A percentile compares a stretch with the other conserved stretches of the same genome.
Conservation (phyloP, 768 basidiomycete genomes). For the Suillus weaverae region DNA sequence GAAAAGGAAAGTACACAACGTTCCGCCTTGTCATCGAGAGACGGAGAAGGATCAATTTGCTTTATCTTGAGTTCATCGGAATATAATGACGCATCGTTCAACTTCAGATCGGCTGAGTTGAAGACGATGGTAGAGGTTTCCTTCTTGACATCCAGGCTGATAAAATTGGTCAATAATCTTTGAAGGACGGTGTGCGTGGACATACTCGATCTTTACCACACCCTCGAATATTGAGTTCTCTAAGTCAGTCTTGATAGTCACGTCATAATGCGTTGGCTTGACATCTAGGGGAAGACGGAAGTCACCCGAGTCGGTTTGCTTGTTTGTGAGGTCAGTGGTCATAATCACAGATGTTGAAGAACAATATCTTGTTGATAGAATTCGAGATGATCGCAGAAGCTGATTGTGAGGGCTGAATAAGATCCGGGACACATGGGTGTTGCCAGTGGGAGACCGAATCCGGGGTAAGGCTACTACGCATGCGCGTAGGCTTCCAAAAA, state of each 20-base stretch:
- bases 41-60: constrained; percentile 45
- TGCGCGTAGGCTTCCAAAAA: constrained; percentile 10
- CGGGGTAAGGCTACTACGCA: constrained; percentile 3
- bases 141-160: constrained; percentile 61
- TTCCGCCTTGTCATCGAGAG: constrained; percentile 62
- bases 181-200: constrained; percentile 9
- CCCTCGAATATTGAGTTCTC: constrained; percentile 75
- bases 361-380: constrained; percentile 3
- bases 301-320: constrained; percentile 7
- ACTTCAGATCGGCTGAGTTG: constrained; percentile 60
- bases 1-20: constrained; percentile 63
- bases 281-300: constrained; percentile 66
- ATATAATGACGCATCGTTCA: constrained; percentile 57
- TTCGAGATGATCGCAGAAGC: neutral
- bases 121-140: constrained; percentile 64
- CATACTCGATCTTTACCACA: constrained; percentile 68
- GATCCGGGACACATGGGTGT: neutral
- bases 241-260: constrained; percentile 81
- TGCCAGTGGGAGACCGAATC: constrained; percentile 1
- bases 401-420: constrained; percentile 5
- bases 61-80: constrained; percentile 54
- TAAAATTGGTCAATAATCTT: constrained; percentile 4
- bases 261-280: constrained; percentile 74
- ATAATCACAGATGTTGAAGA: constrained; percentile 18
- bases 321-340: constrained; percentile 4